phyloP scores from a whole-genome alignment of 768 basidiomycete species.

The Mycena floridula region DNA sequence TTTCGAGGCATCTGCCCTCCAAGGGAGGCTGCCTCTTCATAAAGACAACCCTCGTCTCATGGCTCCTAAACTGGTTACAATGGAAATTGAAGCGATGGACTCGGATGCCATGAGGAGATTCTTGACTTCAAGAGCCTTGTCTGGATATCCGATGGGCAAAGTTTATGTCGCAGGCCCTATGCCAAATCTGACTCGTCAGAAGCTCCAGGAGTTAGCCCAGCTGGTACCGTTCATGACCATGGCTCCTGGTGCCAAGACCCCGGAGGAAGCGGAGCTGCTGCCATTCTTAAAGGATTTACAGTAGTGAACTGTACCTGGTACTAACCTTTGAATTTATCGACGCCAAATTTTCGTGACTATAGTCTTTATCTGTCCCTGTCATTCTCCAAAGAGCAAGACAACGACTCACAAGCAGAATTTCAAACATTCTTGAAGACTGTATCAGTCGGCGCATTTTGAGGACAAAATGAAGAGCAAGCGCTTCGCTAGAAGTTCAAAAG shows the following conservation, averaged over 20 bases:
- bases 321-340: too few species aligned
- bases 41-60: neutral
- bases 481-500: too few species aligned
- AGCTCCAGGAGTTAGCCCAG: neutral
- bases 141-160: slow-evolving; percentile 26
- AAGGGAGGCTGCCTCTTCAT: neutral
- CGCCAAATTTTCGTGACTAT: too few species aligned
- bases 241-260: slow-evolving; percentile 31
- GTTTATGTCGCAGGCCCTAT: slow-evolving; percentile 25
- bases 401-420: too few species aligned
- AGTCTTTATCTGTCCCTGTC: too few species aligned
- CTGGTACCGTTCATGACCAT: slow-evolving; percentile 14
- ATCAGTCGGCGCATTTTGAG: too few species aligned
- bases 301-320: too few species aligned
- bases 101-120: slow-evolving; percentile 10
- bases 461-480: too few species aligned
- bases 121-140: slow-evolving; percentile 20
- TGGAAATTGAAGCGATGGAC: neutral
- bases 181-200: neutral
- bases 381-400: too few species aligned
- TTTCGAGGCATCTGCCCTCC: neutral
- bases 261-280: too few species aligned
- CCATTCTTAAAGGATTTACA: too few species aligned
- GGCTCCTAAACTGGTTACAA: neutral
- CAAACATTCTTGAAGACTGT: too few species aligned